phyloP scores from a whole-genome alignment of 192 early-diverging fungal genomes.

The Pilobolus umbonatus region DNA sequence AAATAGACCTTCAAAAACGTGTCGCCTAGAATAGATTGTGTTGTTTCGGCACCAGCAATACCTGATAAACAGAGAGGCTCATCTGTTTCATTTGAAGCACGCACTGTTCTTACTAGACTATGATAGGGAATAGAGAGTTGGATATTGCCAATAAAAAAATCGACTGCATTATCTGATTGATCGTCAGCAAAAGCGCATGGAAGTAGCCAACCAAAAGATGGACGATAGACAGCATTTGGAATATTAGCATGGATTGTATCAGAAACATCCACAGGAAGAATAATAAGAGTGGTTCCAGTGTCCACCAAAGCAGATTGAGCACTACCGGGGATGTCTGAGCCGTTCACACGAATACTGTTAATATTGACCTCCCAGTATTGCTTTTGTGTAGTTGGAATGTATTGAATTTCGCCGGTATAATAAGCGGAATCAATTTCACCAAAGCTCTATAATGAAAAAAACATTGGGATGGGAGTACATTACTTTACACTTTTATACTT shows the following conservation, averaged over 20 bases:
- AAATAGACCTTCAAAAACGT: constrained; percentile 45
- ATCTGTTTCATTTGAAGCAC: neutral
- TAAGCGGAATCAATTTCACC: constrained; percentile 49
- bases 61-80: constrained; percentile 25
- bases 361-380: constrained; percentile 55
- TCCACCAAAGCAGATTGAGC: constrained; percentile 41
- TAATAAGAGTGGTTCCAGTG: constrained; percentile 50
- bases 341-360: constrained; percentile 30
- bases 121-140: constrained; percentile 25
- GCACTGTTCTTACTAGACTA: constrained; percentile 33
- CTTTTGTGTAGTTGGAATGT: constrained; percentile 46
- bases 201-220: constrained; percentile 35
- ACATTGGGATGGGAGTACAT: neutral
- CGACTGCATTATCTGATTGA: neutral
- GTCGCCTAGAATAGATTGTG: constrained; percentile 38
- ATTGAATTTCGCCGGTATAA: constrained; percentile 50
- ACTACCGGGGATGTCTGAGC: constrained; percentile 3
- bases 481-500: neutral
- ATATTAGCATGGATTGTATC: constrained; percentile 40
- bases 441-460: constrained; percentile 23
- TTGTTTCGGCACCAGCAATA: constrained; percentile 18
- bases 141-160: constrained; percentile 24
- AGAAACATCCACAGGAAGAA: constrained; percentile 37
- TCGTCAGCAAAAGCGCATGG: constrained; percentile 29
- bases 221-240: constrained; percentile 24